Percentiles rank a stretch among this genome's conserved stretches.
Evolutionary conservation across 768 basidiomycete genomes (phyloP).

Genomic region (Sarcomyxa edulis): DNA sequence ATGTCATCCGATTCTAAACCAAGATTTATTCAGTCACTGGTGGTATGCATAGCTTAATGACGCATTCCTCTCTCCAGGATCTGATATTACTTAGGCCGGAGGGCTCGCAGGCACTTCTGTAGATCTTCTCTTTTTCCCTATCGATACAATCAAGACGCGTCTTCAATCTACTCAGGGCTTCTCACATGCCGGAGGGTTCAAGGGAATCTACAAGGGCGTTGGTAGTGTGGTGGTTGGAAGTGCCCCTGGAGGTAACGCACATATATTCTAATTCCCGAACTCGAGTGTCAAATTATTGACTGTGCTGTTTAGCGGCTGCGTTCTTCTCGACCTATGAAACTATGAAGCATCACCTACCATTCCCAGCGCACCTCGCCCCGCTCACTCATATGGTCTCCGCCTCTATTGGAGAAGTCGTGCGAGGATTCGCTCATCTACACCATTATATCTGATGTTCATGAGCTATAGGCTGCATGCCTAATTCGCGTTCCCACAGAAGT

Average conservation of each 20-base stretch:
- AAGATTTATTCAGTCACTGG: slow-evolving; percentile 39
- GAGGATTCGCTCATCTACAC: slow-evolving; percentile 12
- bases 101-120: slow-evolving; percentile 91
- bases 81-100: slow-evolving; percentile 54
- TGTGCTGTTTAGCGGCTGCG: slow-evolving; percentile 76
- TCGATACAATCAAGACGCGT: slow-evolving; percentile 96
- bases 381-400: slow-evolving; percentile 53
- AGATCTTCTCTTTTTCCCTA: slow-evolving; percentile 93
- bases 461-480: slow-evolving; percentile 72
- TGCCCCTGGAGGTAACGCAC: slow-evolving; percentile 78
- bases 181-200: slow-evolving; percentile 77
- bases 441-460: slow-evolving; percentile 8
- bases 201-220: slow-evolving; percentile 87
- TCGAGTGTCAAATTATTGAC: slow-evolving; percentile 4
- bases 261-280: slow-evolving; percentile 3
- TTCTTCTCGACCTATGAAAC: slow-evolving; percentile 96
- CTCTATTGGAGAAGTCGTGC: slow-evolving; percentile 54
- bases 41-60: slow-evolving; percentile 25
- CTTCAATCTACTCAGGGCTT: slow-evolving; percentile 90
- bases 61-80: slow-evolving; percentile 4
- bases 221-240: slow-evolving; percentile 94
- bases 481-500: slow-evolving; percentile 95
- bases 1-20: slow-evolving; percentile 29
- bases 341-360: slow-evolving; percentile 71
- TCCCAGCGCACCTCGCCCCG: slow-evolving; percentile 56